phyloP scores from a whole-genome alignment of 768 basidiomycete genomes.

The Pisolithus marmoratus region DNA sequence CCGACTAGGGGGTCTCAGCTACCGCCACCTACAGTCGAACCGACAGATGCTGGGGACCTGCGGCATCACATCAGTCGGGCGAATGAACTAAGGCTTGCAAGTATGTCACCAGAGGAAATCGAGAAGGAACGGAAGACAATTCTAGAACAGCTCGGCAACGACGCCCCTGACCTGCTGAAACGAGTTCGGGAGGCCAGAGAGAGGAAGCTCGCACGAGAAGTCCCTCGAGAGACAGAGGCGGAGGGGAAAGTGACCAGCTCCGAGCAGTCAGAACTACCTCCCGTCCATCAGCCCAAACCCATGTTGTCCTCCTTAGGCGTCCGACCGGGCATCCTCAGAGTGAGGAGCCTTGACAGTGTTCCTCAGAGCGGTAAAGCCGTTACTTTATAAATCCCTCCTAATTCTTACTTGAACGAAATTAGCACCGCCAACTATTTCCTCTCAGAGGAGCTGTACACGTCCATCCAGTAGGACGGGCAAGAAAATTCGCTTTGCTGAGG shows the following conservation, averaged over 20 bases:
- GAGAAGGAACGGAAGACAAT: conserved; percentile 62
- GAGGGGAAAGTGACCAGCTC: not conserved
- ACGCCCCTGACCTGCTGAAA: conserved; percentile 55
- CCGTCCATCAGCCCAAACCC: not conserved
- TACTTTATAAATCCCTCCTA: too few relatives aligned
- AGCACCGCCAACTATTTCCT: conserved; percentile 38
- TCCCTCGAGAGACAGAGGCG: not conserved
- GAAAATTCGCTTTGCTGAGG: conserved; percentile 69
- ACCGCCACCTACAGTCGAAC: conserved; percentile 3
- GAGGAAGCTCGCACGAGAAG: not conserved
- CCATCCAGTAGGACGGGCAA: conserved; percentile 54
- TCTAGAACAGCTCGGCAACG: conserved; percentile 64
- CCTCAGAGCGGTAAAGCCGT: conserved; percentile 12
- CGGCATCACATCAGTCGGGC: conserved; percentile 56
- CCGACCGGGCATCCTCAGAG: conserved; percentile 21
- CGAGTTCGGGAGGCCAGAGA: conserved; percentile 3
- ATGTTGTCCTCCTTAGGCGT: conserved; percentile 8
- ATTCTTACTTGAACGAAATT: conserved; percentile 5
- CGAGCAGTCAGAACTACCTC: not conserved
- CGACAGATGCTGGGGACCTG: conserved; percentile 36
- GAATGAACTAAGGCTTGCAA: conserved; percentile 55
- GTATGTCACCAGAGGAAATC: conserved; percentile 68
- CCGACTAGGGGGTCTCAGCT: conserved; percentile 15
- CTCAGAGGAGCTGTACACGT: conserved; percentile 47
- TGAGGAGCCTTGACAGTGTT: conserved; percentile 27